Evolutionary conservation across 257 asterid species (phyloP), one percentile per base, ranked within the genome.

Genomic region (Oldenlandia corymbosa): DNA sequence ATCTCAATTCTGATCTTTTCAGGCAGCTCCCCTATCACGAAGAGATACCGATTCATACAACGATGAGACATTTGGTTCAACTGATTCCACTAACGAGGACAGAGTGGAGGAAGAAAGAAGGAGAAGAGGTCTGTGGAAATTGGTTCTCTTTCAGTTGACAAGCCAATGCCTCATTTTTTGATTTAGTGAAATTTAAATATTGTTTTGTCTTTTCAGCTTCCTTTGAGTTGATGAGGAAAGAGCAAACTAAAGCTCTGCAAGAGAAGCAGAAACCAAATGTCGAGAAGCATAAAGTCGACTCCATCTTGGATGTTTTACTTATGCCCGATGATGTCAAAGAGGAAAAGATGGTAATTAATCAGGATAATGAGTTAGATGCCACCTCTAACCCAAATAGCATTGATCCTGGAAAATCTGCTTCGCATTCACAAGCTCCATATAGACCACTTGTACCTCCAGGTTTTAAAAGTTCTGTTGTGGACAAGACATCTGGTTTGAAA

Each of bases 401-500:
- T 66, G 95, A 83, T 73, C 62, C 70, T 53, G 95, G 84, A 54
- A 85, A 78, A 77, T 56, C 89, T 68, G 75, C 89, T 62, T 73
- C 79, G 64, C 78, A 78, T 64, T 75, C 87, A 23, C 90, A 76
- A 68, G 75, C 86, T 72, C 80, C 86, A 60, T 74, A 79, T 65
- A 80, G 95, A 64, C 95, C 93, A 20, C 98, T 86, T 64, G 75
- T 86, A 57, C 98, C 98, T 16, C 98, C 98, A 10, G 98, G 98
- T 51, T 91, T 91, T 71, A 81, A 67, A 64, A 72, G 46, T 84
- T 73, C 75, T 61, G 67, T 75, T 41, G 67, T 54, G 62, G 97
- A 85, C 53, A 93, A 86, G 84, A 75, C 69, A 78, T 73, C 81
- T 76, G 88, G 79, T 64, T 50, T 76, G 70, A 88, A 81, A 73